Evolutionary conservation across 176 grass and related monocot species (phyloP).

Genomic region (Aegilops longissima): DNA sequence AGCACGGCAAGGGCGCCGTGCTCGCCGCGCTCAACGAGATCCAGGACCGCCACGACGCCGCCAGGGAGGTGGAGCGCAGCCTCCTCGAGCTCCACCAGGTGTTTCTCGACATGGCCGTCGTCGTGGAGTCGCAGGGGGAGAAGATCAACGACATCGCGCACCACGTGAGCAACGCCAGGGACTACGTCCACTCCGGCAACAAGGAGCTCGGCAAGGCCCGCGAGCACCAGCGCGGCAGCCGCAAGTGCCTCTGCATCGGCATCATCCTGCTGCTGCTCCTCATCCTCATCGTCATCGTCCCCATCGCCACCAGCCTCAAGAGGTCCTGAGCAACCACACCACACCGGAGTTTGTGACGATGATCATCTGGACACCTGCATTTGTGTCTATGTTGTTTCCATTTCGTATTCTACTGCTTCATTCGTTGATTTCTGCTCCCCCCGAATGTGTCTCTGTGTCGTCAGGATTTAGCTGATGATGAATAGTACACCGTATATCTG

Average conservation of each 20-base stretch:
- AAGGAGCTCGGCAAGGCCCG: constrained; percentile 74
- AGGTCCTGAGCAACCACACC: constrained; percentile 38
- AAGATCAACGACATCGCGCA: constrained; percentile 73
- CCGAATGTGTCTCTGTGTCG: constrained; percentile 19
- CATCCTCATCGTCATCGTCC: constrained; percentile 68
- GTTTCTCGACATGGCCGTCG: constrained; percentile 89
- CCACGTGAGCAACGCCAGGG: constrained; percentile 62
- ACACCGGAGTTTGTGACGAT: background rate
- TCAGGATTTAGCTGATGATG: constrained; percentile 48
- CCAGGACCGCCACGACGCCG: constrained; percentile 73
- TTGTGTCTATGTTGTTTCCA: constrained; percentile 48
- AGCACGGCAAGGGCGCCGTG: constrained; percentile 77
- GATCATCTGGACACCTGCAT: constrained; percentile 30
- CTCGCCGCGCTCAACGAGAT: constrained; percentile 80
- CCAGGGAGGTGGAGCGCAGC: constrained; percentile 72
- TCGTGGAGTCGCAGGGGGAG: constrained; percentile 83
- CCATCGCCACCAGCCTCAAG: constrained; percentile 67
- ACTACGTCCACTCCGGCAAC: constrained; percentile 77
- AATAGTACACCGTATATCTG: constrained; percentile 19
- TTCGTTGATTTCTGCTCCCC: constrained; percentile 14
- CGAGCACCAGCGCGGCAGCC: constrained; percentile 76
- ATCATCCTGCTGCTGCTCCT: constrained; percentile 71
- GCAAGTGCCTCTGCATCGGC: constrained; percentile 88
- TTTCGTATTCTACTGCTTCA: constrained; percentile 31
- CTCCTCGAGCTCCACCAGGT: constrained; percentile 94